These are phyloP conservation scores for Nicotiana attenuata DNA, from an alignment of 257 asterid genomes.

Conservation along the genomic window DNA sequence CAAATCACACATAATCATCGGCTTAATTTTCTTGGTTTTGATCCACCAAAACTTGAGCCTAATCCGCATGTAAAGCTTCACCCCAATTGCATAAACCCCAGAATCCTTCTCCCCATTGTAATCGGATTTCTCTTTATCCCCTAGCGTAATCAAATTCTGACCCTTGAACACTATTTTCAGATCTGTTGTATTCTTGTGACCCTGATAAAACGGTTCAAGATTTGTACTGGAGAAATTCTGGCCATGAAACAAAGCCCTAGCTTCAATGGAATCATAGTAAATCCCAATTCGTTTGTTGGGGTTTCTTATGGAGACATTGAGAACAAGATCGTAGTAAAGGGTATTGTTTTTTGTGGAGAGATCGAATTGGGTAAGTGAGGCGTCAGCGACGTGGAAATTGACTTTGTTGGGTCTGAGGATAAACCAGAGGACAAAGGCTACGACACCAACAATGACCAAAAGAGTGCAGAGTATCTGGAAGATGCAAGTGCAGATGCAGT, in stretches of 20 bases:
- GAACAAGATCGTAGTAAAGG: constrained; percentile 52
- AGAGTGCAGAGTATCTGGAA: constrained; percentile 58
- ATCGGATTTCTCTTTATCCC: constrained; percentile 24
- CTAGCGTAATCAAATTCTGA: constrained; percentile 25
- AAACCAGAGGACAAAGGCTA: constrained; percentile 44
- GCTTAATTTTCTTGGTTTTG: constrained; percentile 45
- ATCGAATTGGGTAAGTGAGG: constrained; percentile 55
- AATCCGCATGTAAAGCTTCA: constrained; percentile 42
- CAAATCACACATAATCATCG: constrained; percentile 66
- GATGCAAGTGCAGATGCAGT: constrained; percentile 61
- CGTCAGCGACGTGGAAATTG: constrained; percentile 52
- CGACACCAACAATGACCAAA: constrained; percentile 32
- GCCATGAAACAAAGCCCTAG: constrained; percentile 55
- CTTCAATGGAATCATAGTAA: constrained; percentile 77
- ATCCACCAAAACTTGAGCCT: constrained; percentile 46
- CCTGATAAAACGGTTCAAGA: constrained; percentile 51
- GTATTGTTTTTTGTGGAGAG: constrained; percentile 42
- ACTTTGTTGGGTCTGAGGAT: constrained; percentile 72
- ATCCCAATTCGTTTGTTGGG: constrained; percentile 80
- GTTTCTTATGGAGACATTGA: constrained; percentile 63
- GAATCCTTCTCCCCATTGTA: constrained; percentile 29
- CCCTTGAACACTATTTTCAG: constrained; percentile 41
- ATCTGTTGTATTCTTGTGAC: constrained; percentile 41
- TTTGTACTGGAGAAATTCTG: constrained; percentile 28
- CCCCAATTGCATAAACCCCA: constrained; percentile 38